A percentile compares a stretch with the other conserved stretches of the same genome.
Evolutionary conservation across 225 moss, liverwort and hornwort genomes (phyloP).

Genomic region (Neckera pumila): DNA sequence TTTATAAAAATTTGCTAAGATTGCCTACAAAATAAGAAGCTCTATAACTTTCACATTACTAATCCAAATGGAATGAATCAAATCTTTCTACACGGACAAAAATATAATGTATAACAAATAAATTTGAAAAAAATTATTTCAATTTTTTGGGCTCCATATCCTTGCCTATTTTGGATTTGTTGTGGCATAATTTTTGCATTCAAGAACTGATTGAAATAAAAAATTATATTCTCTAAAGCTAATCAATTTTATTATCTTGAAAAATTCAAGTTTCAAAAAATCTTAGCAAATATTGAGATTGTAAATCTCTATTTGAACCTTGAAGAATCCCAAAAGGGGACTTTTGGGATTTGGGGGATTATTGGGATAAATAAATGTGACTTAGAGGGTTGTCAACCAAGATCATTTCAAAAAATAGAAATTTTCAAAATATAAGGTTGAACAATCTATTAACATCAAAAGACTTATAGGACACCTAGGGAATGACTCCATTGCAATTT

Average conservation of each 20-base stretch:
- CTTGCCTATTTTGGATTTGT: neutral
- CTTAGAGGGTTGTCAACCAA: too few species aligned
- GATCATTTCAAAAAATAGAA: too few species aligned
- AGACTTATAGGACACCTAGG: neutral
- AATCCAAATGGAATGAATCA: neutral
- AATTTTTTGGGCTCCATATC: fast-evolving
- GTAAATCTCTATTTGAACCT: fast-evolving
- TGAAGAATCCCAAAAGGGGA: too few species aligned
- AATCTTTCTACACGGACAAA: too few species aligned
- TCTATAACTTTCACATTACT: too few species aligned
- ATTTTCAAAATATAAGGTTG: too few species aligned
- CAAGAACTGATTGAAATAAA: fast-evolving
- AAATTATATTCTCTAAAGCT: neutral
- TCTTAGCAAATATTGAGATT: neutral
- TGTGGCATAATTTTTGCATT: fast-evolving
- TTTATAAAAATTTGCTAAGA: neutral
- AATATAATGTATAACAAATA: neutral
- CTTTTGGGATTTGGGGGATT: too few species aligned
- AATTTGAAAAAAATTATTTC: neutral
- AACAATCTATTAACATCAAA: neutral
- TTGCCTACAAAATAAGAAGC: neutral
- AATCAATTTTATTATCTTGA: fast-evolving
- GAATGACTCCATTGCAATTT: fast-evolving
- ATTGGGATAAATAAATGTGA: too few species aligned
- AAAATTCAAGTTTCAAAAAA: neutral